These are phyloP conservation scores for Schoenoplectus triqueter DNA, from an alignment of 202 grass and related monocot genomes.

Conservation along the genomic window DNA sequence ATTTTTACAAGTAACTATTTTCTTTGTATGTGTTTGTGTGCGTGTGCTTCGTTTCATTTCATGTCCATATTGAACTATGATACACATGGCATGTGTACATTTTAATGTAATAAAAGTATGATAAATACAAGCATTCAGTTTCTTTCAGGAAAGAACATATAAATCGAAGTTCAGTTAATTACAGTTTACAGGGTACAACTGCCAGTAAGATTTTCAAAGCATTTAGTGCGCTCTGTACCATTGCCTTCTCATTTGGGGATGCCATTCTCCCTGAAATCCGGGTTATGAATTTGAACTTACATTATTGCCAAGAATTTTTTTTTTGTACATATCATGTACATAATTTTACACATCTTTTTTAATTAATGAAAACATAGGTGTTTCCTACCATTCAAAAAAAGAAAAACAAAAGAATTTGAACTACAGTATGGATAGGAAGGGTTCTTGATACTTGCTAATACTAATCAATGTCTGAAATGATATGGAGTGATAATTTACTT, in stretches of 20 bases:
- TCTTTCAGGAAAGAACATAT: conserved; percentile 48
- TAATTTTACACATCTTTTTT: no score
- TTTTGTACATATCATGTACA: no score
- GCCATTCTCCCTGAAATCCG: conserved; percentile 92
- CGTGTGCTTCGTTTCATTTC: background rate
- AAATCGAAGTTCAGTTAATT: conserved; percentile 47
- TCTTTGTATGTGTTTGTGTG: background rate
- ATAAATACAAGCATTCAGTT: background rate
- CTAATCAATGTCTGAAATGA: no score
- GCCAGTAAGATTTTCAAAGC: conserved; percentile 60
- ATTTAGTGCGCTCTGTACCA: conserved; percentile 69
- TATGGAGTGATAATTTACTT: no score
- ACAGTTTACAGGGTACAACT: conserved; percentile 56
- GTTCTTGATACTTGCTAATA: no score
- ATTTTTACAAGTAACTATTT: background rate
- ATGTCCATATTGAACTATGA: background rate
- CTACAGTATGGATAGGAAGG: no score
- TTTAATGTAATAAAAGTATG: background rate
- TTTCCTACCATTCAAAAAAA: no score
- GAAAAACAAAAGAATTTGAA: no score
- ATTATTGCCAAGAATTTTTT: no score
- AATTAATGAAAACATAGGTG: no score
- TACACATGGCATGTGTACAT: background rate
- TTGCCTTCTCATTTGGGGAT: conserved; percentile 89
- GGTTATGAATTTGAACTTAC: conserved; percentile 33